Evolutionary conservation across 352 stramenopile species (phyloP), one percentile per base, ranked within the genome.

Genomic region (Nannochloropsis limnetica): DNA sequence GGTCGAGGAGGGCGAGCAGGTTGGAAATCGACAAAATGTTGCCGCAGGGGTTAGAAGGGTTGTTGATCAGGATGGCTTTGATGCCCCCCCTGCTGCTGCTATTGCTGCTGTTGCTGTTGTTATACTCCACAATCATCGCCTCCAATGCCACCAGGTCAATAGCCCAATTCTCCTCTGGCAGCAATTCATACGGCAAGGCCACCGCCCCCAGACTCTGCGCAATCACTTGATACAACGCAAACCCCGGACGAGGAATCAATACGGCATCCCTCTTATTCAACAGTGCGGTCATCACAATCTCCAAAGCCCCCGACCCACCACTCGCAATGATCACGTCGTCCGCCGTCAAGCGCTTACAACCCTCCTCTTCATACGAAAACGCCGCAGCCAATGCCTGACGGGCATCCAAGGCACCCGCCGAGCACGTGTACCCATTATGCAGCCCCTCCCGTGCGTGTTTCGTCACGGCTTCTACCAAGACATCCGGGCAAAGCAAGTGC

Each of bases 161-260:
- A 79, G 98, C 91, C 94, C 94, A 98, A 82, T 93, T 91, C 68
- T 91, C 89, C 37, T 95, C 88, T 2, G 93, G 92, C 89, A 90
- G 37, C 1, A 93, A 83, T 83, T 94, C 89, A 88, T 98, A 98
- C 82, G 95, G 94, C 49, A 91, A 88, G 45, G 93, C 94, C 54
- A 93, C 86, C 80, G 96, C 94, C 83, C 95, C 93, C 82, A 97
- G 89, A 37, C 91, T 93, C 83, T 95, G 90, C 9, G 92, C 94
- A 82, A 98, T 94, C 14, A 96, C 93, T 87, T 97, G 90, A 87
- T 98, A 98, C 3, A 98, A 83, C 32, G 94, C 91, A 88, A 98
- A 98, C 6, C 92, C 93, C 5, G 95, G 95, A 81, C 93, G 90
- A 0, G 95, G 95, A 6, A 98, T 89, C 27, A 98, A 85, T 11